These are phyloP conservation scores for Toxoplasma gondii DNA, from an alignment of 169 alveolate genomes.

Conservation along the genomic window DNA sequence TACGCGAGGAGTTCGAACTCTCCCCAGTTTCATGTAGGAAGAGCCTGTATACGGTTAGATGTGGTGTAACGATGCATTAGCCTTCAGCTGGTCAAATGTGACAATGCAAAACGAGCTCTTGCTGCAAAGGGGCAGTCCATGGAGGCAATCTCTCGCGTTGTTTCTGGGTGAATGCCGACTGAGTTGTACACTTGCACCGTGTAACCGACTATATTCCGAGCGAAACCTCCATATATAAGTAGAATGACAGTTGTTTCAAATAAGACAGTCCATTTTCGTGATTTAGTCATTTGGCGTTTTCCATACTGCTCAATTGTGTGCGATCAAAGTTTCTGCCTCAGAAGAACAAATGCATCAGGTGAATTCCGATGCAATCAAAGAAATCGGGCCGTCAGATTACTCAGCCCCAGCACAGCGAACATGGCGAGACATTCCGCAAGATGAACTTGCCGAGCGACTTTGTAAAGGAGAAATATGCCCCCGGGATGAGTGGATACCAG, in stretches of 20 bases:
- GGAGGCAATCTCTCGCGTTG: too few relatives aligned
- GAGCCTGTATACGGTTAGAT: background rate
- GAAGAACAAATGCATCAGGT: conserved; percentile 33
- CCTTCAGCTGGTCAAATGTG: background rate
- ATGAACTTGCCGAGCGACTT: conserved; percentile 60
- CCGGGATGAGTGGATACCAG: conserved; percentile 68
- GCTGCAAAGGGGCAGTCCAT: too few relatives aligned
- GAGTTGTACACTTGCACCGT: too few relatives aligned
- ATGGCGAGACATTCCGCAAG: conserved; percentile 64
- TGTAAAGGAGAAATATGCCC: conserved; percentile 69
- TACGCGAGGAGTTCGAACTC: conserved; percentile 3
- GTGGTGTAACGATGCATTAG: background rate
- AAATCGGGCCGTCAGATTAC: conserved; percentile 36
- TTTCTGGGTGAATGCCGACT: too few relatives aligned
- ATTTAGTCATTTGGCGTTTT: too few relatives aligned
- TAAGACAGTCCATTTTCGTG: too few relatives aligned
- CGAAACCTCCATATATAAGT: too few relatives aligned
- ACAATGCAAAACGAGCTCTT: too few relatives aligned
- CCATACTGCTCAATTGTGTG: background rate
- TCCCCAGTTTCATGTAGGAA: conserved; percentile 9
- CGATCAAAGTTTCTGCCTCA: background rate
- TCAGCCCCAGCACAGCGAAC: conserved; percentile 19
- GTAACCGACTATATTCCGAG: too few relatives aligned
- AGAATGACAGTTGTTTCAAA: too few relatives aligned
- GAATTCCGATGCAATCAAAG: conserved; percentile 12